Conservation (phyloP, 441 rosid genomes). For the Eruca vesicaria region DNA sequence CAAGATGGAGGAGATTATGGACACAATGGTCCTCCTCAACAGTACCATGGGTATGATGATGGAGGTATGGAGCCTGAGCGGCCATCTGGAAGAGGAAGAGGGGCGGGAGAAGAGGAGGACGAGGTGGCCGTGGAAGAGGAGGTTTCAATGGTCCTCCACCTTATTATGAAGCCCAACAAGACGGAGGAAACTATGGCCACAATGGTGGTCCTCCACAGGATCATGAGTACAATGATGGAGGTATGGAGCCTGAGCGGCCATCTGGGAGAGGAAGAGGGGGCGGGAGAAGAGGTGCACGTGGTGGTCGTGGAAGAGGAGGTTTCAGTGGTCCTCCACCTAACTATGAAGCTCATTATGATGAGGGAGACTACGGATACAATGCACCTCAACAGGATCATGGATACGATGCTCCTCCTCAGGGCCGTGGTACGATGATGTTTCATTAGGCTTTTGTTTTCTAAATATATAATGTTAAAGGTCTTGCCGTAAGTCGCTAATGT, state of each 20-base stretch:
- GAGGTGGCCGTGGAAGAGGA: slow-evolving; percentile 79
- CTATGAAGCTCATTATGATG: slow-evolving; percentile 59
- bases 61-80: slow-evolving; percentile 66
- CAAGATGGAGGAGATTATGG: slow-evolving; percentile 82
- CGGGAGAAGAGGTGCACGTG: slow-evolving; percentile 61
- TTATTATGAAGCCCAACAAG: slow-evolving; percentile 51
- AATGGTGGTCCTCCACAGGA: slow-evolving; percentile 34
- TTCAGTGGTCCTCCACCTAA: slow-evolving; percentile 54
- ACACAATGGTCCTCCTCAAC: slow-evolving; percentile 41
- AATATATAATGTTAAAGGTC: neutral
- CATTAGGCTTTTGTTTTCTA: neutral
- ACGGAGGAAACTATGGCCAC: slow-evolving; percentile 67
- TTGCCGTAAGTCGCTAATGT: neutral
- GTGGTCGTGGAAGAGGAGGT: slow-evolving; percentile 83
- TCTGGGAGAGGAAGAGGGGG: slow-evolving; percentile 65
- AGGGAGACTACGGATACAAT: slow-evolving; percentile 67
- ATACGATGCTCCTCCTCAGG: slow-evolving; percentile 61
- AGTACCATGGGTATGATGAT: slow-evolving; percentile 42
- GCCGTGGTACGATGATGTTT: slow-evolving; percentile 45
- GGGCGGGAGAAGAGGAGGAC: slow-evolving; percentile 65
- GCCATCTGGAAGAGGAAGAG: slow-evolving; percentile 58
- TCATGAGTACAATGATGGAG: slow-evolving; percentile 57
- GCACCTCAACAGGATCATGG: slow-evolving; percentile 37
- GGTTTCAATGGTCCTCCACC: slow-evolving; percentile 65
- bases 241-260: slow-evolving; percentile 55